Evolutionary conservation across 225 moss, liverwort and hornwort genomes (phyloP).

Genomic region (Straminergon stramineum): DNA sequence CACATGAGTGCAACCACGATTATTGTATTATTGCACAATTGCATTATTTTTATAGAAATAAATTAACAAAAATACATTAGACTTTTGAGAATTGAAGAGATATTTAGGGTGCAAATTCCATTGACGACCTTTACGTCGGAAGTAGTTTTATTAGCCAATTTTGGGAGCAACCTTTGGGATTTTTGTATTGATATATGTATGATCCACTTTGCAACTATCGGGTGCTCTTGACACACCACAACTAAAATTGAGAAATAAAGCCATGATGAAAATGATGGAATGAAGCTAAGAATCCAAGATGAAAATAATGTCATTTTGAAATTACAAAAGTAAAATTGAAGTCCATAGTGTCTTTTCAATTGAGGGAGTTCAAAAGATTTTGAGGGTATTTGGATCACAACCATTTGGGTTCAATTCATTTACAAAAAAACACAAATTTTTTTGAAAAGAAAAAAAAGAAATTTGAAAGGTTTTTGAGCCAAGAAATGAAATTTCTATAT

Average conservation of each 20-base stretch:
- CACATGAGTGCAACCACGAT: not conserved
- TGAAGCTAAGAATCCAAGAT: accelerated
- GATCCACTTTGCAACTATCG: accelerated
- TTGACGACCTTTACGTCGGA: not conserved
- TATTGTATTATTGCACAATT: not conserved
- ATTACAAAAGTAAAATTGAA: too few relatives aligned
- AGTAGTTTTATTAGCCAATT: accelerated
- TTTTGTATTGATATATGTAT: not conserved
- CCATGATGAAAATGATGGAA: accelerated
- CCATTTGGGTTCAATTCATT: too few relatives aligned
- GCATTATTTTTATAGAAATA: not conserved
- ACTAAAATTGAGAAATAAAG: not conserved
- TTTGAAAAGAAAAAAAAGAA: not conserved
- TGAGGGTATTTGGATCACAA: too few relatives aligned
- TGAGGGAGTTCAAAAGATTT: not conserved
- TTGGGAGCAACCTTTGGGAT: not conserved
- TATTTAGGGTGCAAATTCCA: accelerated
- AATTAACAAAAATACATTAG: not conserved
- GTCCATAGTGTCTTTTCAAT: accelerated
- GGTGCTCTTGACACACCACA: accelerated
- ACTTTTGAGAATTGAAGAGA: not conserved
- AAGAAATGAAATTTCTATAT: not conserved
- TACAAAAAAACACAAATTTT: accelerated
- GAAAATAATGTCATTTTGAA: not conserved
- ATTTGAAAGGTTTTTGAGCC: not conserved